Percentiles rank a stretch among this genome's conserved stretches.
Evolutionary conservation across 192 early-diverging fungal species (phyloP).

Genomic region (Obelidium mucronatum): DNA sequence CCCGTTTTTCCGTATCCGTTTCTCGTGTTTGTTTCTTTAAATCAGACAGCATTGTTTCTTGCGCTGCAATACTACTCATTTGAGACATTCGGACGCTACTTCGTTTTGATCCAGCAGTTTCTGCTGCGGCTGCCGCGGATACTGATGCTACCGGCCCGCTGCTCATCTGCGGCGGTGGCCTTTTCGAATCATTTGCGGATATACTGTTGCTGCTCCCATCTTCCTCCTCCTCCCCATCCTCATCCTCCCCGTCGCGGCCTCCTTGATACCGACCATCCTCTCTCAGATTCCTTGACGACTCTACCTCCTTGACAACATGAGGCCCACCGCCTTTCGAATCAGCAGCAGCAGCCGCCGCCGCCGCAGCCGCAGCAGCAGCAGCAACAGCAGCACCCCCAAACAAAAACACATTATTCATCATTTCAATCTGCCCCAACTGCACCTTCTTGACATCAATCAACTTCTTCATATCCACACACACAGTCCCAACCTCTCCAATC

Average conservation of each 20-base stretch:
- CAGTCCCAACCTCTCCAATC: not conserved
- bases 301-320: too few species aligned
- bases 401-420: not conserved
- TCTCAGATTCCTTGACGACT: too few species aligned
- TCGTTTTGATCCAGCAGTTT: not conserved
- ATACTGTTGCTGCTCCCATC: not conserved
- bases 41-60: constrained; percentile 6
- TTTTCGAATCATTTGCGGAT: too few species aligned
- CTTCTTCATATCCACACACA: not conserved
- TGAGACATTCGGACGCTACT: not conserved
- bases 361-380: not conserved
- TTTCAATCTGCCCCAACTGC: not conserved
- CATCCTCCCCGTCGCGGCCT: not conserved
- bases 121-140: not conserved
- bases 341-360: too few species aligned
- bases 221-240: not conserved
- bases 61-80: not conserved
- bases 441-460: not conserved
- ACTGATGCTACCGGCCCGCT: not conserved
- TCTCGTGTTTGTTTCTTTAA: constrained; percentile 3
- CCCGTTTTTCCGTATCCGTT: constrained; percentile 25
- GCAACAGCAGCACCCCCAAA: not conserved
- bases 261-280: not conserved
- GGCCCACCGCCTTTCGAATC: not conserved
- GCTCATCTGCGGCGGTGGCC: not conserved